These are phyloP conservation scores for Actinomortierella ambigua DNA, from an alignment of 371 early-diverging fungal species.

Conservation along the genomic window DNA sequence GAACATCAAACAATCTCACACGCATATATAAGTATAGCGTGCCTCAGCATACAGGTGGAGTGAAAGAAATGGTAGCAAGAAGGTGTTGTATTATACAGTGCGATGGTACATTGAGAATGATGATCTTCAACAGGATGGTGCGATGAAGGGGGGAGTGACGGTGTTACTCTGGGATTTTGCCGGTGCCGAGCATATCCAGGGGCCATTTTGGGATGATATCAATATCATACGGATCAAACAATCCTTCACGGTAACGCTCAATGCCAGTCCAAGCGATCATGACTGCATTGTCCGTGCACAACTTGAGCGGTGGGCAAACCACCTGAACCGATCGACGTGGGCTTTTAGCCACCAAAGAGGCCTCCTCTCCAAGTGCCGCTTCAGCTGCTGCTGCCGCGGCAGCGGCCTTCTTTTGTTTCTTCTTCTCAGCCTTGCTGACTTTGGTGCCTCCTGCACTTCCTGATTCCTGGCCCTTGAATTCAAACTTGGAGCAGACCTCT, in stretches of 20 bases:
- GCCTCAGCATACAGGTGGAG: no score
- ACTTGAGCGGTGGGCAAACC: slow-evolving; percentile 74
- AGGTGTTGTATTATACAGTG: no score
- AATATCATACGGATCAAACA: slow-evolving; percentile 65
- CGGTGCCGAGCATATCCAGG: slow-evolving; percentile 49
- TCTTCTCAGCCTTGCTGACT: background rate
- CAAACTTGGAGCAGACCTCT: slow-evolving; percentile 19
- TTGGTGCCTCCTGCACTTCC: background rate
- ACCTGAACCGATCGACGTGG: slow-evolving; percentile 54
- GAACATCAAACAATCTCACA: no score
- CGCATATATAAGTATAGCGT: no score
- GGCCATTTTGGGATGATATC: slow-evolving; percentile 74
- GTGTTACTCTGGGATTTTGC: slow-evolving; percentile 36
- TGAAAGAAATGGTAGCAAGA: no score
- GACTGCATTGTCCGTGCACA: slow-evolving; percentile 90
- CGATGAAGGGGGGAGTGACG: no score
- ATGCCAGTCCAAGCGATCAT: slow-evolving; percentile 92
- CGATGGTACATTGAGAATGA: no score
- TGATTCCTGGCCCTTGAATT: background rate
- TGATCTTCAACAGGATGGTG: no score
- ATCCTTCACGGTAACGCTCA: slow-evolving; percentile 64
- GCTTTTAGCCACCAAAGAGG: background rate
- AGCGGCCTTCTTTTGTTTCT: background rate
- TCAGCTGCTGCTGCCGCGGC: slow-evolving; percentile 19
- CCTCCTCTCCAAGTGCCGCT: background rate